These are phyloP conservation scores for Paradendryphiella salina DNA, from an alignment of 2,329 filamentous ascomycete genomes.

Conservation along the genomic window DNA sequence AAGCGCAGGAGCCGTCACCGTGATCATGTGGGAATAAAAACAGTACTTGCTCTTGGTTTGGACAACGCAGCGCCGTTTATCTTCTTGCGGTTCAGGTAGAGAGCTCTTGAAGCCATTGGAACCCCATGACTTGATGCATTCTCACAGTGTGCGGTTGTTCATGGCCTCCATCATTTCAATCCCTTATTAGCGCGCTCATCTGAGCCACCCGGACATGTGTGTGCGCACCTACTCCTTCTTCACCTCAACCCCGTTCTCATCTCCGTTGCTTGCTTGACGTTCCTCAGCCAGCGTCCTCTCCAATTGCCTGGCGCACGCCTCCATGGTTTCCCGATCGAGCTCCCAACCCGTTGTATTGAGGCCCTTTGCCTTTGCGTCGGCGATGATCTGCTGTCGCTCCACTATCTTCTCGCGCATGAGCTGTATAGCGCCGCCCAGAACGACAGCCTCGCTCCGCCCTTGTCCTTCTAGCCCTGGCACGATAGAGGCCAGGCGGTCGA, in stretches of 20 bases:
- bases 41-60: no score
- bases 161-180: background rate
- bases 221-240: slow-evolving; percentile 9
- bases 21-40: background rate
- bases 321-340: slow-evolving; percentile 35
- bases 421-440: slow-evolving; percentile 63
- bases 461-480: slow-evolving; percentile 82
- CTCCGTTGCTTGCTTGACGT: slow-evolving; percentile 11
- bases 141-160: background rate
- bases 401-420: slow-evolving; percentile 50
- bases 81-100: no score
- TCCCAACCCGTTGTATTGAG: slow-evolving; percentile 40
- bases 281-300: slow-evolving; percentile 30
- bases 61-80: no score
- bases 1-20: background rate
- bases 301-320: slow-evolving; percentile 34
- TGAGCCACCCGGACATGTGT: background rate
- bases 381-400: slow-evolving; percentile 43
- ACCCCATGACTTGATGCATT: background rate
- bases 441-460: slow-evolving; percentile 80
- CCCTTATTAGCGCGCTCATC: background rate
- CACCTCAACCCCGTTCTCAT: slow-evolving; percentile 15
- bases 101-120: background rate
- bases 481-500: slow-evolving; percentile 76
- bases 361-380: slow-evolving; percentile 43